Evolutionary conservation across 768 basidiomycete genomes (phyloP).

Genomic region (Amanita pallidorosea): DNA sequence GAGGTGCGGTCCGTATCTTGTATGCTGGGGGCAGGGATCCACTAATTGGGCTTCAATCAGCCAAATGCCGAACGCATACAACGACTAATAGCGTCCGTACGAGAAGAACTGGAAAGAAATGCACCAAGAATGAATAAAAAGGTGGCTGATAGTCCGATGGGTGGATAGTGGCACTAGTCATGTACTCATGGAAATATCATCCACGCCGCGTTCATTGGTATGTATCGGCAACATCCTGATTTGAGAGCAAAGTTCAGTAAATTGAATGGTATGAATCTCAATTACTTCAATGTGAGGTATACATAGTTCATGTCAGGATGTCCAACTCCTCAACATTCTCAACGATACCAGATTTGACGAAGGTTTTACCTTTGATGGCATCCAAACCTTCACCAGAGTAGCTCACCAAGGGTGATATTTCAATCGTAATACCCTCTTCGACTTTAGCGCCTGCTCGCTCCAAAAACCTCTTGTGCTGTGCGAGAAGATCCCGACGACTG

Average conservation of each 20-base stretch:
- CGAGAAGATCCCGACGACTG: slow-evolving; percentile 79
- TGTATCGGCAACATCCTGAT: background rate
- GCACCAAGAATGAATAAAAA: slow-evolving; percentile 33
- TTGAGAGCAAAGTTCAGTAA: background rate
- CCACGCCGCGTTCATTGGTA: background rate
- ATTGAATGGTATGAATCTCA: background rate
- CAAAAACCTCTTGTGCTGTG: slow-evolving; percentile 82
- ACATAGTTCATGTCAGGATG: slow-evolving; percentile 36
- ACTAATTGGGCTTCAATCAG: slow-evolving; percentile 22
- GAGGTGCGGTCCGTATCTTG: slow-evolving; percentile 44
- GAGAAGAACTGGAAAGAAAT: slow-evolving; percentile 76
- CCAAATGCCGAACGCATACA: slow-evolving; percentile 80
- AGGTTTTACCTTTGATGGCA: slow-evolving; percentile 62
- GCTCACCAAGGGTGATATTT: slow-evolving; percentile 79
- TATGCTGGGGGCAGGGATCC: background rate
- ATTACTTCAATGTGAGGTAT: background rate
- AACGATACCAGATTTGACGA: slow-evolving; percentile 66
- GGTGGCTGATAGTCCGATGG: slow-evolving; percentile 30
- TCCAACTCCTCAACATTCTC: slow-evolving; percentile 62
- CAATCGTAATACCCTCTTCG: slow-evolving; percentile 72
- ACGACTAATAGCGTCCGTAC: slow-evolving; percentile 66
- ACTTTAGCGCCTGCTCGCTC: slow-evolving; percentile 66
- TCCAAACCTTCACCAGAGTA: slow-evolving; percentile 92
- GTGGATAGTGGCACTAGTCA: slow-evolving; percentile 24
- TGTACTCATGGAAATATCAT: slow-evolving; percentile 7